Conservation (phyloP, 257 asterid species). For the Agastache rugosa region DNA sequence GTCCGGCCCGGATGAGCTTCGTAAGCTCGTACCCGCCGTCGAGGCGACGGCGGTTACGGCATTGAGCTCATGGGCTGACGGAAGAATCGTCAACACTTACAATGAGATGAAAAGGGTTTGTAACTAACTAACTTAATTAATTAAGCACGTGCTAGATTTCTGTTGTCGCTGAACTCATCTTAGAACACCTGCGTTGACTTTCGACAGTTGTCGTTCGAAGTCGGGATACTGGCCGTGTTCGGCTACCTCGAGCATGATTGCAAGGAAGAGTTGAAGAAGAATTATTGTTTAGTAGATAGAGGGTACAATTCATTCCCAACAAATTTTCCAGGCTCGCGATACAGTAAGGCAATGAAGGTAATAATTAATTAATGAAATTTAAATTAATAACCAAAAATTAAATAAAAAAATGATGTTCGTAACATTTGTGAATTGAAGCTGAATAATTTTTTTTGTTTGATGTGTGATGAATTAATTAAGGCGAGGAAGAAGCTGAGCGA, state of each 20-base stretch:
- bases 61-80: constrained; percentile 59
- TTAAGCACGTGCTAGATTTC: background rate
- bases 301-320: constrained; percentile 88
- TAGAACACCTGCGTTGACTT: background rate
- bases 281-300: constrained; percentile 58
- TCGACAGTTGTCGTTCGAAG: constrained; percentile 76
- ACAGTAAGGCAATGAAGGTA: constrained; percentile 66
- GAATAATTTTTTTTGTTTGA: background rate
- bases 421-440: background rate
- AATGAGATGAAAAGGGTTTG: constrained; percentile 75
- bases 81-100: constrained; percentile 58
- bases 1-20: constrained; percentile 61
- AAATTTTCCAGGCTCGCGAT: constrained; percentile 64
- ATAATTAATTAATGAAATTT: background rate
- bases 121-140: background rate
- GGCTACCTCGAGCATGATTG: constrained; percentile 58
- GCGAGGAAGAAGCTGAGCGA: constrained; percentile 78
- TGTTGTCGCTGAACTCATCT: background rate
- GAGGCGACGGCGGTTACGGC: constrained; percentile 54
- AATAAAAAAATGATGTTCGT: too few relatives aligned
- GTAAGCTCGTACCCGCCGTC: constrained; percentile 51
- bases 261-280: constrained; percentile 68
- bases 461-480: constrained; percentile 38
- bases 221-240: constrained; percentile 69
- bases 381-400: too few relatives aligned